Evolutionary conservation across 1,284 basidiomycete species (phyloP), one percentile per base, ranked within the genome.

Genomic region (Leccinum griseonigrum): DNA sequence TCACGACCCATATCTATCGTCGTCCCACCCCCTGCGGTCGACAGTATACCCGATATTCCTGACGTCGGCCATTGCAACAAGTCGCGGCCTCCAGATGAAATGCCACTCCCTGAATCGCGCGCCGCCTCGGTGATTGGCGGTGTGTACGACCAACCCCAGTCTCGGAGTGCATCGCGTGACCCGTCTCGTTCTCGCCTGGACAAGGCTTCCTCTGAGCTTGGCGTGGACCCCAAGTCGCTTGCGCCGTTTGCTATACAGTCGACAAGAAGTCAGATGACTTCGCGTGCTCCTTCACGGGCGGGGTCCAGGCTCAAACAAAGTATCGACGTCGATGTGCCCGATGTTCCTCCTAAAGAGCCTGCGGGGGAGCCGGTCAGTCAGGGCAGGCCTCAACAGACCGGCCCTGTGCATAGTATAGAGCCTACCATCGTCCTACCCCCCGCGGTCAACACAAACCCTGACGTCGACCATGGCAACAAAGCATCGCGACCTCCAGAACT

Each of bases 91-190:
- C 67, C 71, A 40, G 67, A 65, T 3, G 61, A 63, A 53, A 58
- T 76, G 2, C 65, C 71, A 18, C 69, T 76, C 16, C 73, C 71
- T 22, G 57, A 64, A 46, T 74, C 73, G n/a, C 73, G 72, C 3
- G 70, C 73, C 1, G 69, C 64, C 13, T 74, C 72, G 4, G 73
- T 67, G 51, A 66, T 73, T 11, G 73, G 72, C n/a, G 65, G 69
- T 28, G 60, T 65, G 13, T 66, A 52, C n/a, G 73, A 74, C 32
- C 68, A 71, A 46, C 65, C 69, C 7, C 53, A 63, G 34, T 63
- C 69, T 10, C 66, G 69, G 34, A 60, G 57, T 54, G 32, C 55
- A n/a, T 52, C 61, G 54, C 62, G 60, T 26, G 63, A 58, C 53
- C 59, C 7, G 28, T 48, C 65, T 28, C 61, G 62, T 36, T 57